Percentiles rank a stretch among this genome's conserved stretches.
These are phyloP conservation scores for Chaetoceros muelleri DNA, from an alignment of 108 stramenopile species.

Conservation along the genomic window DNA sequence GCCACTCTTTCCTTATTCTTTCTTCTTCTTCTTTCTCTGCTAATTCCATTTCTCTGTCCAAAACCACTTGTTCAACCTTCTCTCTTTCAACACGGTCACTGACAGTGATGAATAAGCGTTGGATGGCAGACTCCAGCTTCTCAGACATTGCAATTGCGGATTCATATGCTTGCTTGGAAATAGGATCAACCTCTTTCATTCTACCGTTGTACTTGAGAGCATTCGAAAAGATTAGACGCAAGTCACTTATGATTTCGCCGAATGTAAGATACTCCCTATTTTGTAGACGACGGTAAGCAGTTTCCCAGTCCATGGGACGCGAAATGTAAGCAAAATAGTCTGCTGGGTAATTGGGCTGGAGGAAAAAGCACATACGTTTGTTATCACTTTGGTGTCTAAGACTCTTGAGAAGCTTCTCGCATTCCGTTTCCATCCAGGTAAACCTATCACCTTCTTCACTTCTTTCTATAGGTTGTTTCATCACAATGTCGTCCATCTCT, in stretches of 20 bases:
- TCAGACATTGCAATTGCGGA: slow-evolving; percentile 60
- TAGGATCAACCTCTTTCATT: slow-evolving; percentile 27
- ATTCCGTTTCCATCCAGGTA: slow-evolving; percentile 70
- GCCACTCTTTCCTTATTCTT: slow-evolving; percentile 51
- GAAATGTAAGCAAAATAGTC: slow-evolving; percentile 75
- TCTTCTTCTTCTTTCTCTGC: slow-evolving; percentile 63
- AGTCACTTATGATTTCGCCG: slow-evolving; percentile 53
- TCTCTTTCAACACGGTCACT: slow-evolving; percentile 68
- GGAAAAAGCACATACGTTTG: slow-evolving; percentile 60
- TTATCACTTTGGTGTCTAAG: slow-evolving; percentile 64
- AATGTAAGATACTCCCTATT: slow-evolving; percentile 61
- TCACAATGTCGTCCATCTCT: slow-evolving; percentile 71
- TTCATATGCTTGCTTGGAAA: slow-evolving; percentile 61
- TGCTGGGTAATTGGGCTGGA: slow-evolving; percentile 47
- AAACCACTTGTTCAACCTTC: slow-evolving; percentile 56
- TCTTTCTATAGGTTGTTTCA: slow-evolving; percentile 59
- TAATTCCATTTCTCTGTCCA: slow-evolving; percentile 68
- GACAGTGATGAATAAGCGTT: slow-evolving; percentile 63
- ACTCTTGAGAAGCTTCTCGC: slow-evolving; percentile 70
- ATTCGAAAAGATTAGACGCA: slow-evolving; percentile 76
- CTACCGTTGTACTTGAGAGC: slow-evolving; percentile 75
- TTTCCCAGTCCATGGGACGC: slow-evolving; percentile 77
- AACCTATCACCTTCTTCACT: slow-evolving; percentile 62
- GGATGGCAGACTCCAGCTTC: slow-evolving; percentile 70
- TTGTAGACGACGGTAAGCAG: slow-evolving; percentile 45